phyloP scores from a whole-genome alignment of 495 filamentous ascomycete species.

The Talaromyces borbonicus region DNA sequence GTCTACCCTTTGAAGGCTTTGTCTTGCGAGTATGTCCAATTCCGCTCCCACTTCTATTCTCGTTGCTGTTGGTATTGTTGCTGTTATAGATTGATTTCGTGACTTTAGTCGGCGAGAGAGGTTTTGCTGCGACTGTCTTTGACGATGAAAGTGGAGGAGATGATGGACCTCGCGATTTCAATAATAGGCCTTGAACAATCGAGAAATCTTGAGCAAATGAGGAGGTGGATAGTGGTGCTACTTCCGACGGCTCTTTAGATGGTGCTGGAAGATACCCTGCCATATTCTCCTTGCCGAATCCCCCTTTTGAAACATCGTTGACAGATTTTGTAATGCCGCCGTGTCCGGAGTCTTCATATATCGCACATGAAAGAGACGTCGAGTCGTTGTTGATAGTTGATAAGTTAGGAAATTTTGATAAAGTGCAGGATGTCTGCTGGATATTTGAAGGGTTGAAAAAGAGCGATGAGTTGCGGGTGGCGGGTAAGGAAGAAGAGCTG shows the following conservation, averaged over 20 bases:
- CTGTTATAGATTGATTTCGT: conserved; percentile 9
- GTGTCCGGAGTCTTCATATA: conserved; percentile 25
- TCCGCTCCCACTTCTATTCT: no score
- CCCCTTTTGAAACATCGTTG: conserved; percentile 20
- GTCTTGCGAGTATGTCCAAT: conserved; percentile 23
- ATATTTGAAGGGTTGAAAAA: background rate
- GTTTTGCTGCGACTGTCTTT: background rate
- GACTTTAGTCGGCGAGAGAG: conserved; percentile 9
- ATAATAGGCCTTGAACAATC: background rate
- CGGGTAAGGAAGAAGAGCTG: conserved; percentile 8
- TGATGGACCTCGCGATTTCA: conserved; percentile 5
- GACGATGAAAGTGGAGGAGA: conserved; percentile 3
- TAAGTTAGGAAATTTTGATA: background rate
- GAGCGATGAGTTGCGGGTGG: conserved; percentile 17
- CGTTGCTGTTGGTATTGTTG: background rate
- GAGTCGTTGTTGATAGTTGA: background rate
- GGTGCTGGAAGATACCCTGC: conserved; percentile 5
- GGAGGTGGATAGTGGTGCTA: background rate
- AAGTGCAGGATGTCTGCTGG: background rate
- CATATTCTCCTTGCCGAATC: conserved; percentile 30
- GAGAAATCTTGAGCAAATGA: background rate
- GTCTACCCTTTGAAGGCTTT: conserved; percentile 16
- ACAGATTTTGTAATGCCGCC: background rate
- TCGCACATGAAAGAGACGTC: conserved; percentile 8
- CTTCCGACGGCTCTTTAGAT: background rate